Conservation (phyloP, 2,329 filamentous ascomycete species). For the Diplodia intermedia region DNA sequence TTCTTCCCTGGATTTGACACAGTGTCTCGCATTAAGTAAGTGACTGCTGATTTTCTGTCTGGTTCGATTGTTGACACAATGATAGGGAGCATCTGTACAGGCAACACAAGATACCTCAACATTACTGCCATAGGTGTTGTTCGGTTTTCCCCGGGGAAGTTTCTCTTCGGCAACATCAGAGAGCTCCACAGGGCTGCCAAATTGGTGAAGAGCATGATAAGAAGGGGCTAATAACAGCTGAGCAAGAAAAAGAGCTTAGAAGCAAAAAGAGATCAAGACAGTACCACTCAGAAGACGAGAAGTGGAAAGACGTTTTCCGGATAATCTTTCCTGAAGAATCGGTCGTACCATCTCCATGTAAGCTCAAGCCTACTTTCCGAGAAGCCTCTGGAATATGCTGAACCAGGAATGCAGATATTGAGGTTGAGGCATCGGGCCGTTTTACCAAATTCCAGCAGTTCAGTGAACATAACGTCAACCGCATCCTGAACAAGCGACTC, state of each 20-base stretch:
- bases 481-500: not conserved
- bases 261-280: not conserved
- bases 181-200: not conserved
- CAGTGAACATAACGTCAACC: not conserved
- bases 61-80: not conserved
- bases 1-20: not conserved
- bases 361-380: accelerated
- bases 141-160: not conserved
- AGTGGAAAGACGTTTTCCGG: not conserved
- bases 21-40: not conserved
- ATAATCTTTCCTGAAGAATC: not conserved
- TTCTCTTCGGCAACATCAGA: not conserved
- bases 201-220: not conserved
- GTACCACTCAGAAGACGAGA: not conserved
- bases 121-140: not conserved
- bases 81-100: not conserved
- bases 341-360: not conserved
- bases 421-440: not conserved
- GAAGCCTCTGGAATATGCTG: accelerated
- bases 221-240: not conserved
- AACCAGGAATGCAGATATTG: not conserved
- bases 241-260: not conserved
- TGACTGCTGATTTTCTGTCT: not conserved
- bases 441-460: not conserved
- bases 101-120: not conserved